phyloP scores from a whole-genome alignment of 371 early-diverging fungal genomes.

The Mucor saturninus region DNA sequence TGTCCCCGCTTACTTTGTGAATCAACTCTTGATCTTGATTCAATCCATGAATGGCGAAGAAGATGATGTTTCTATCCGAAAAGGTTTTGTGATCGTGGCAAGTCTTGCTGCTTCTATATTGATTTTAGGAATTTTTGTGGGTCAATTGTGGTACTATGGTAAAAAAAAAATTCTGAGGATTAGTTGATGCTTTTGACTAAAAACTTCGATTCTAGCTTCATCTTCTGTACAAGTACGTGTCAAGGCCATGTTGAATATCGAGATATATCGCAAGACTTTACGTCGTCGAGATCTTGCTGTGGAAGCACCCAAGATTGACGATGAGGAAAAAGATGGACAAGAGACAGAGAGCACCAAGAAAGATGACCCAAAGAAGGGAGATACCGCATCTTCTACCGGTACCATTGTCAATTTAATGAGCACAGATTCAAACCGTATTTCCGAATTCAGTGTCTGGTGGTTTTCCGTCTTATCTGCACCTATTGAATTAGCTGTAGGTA shows the following conservation, averaged over 20 bases:
- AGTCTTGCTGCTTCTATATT: constrained; percentile 47
- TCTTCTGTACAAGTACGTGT: constrained; percentile 51
- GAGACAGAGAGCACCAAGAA: constrained; percentile 11
- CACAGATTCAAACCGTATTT: constrained; percentile 74
- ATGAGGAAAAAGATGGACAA: constrained; percentile 18
- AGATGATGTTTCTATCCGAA: constrained; percentile 15
- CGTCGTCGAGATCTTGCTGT: constrained; percentile 41
- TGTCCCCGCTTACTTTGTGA: constrained; percentile 46
- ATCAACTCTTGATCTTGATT: constrained; percentile 40
- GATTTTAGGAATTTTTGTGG: constrained; percentile 43
- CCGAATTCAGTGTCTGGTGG: constrained; percentile 54
- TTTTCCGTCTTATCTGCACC: constrained; percentile 57
- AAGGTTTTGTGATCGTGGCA: constrained; percentile 48
- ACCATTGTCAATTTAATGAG: constrained; percentile 86
- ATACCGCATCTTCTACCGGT: constrained; percentile 60
- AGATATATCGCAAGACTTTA: constrained; percentile 64
- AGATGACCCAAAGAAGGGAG: constrained; percentile 32
- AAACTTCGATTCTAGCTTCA: constrained; percentile 18
- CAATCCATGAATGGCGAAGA: constrained; percentile 30
- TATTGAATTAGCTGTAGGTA: constrained; percentile 62
- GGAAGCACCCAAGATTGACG: constrained; percentile 37
- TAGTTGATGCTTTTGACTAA: background rate
- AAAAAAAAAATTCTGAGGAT: background rate
- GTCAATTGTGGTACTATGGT: constrained; percentile 60
- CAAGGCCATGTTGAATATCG: constrained; percentile 58